Base-by-base conservation (phyloP, 495 filamentous ascomycete genomes). In the Neurospora terricola region DNA sequence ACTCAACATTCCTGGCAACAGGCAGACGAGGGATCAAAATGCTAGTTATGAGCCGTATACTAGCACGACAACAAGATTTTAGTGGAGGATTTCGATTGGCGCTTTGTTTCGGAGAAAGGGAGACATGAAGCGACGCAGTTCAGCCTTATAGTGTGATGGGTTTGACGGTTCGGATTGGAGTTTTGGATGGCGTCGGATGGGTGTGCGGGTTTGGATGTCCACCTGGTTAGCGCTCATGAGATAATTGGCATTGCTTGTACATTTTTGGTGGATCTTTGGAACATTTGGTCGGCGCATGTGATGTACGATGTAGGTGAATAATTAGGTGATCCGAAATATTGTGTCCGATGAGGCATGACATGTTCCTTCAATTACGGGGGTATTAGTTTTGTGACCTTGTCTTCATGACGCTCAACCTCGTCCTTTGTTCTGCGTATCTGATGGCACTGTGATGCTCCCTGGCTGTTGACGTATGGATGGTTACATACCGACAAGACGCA, bases 21-120 rank as follows among this genome's bases (percentile, higher is more conserved):
- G 69, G 42, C 36, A 69, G 39, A 72, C 72, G 16, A 70, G 62
- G 45, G 76, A 78, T 71, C 27, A 73, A 69, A 75, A 74, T 30
- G 72, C 76, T 48, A 76, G 72, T 14, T 73, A 78, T 69, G 71
- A 71, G 69, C 72, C 71, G 62, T 78, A 73, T 69, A 76, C 71
- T 37, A 45, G 30, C 16, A 39, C 73, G 6, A 39, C 27, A 27
- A 18, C 54, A 4, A 30, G 27, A 36, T 1, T 34, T 0, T 66
- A 9, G 18, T 4, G 14, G 27, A 18, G 3, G 12, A 36, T 66
- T 36, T 34, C 14, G 5, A 2, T 1, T 66, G 27, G 12, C 54
- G 1, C 9, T 66, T 18, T 3, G 6, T 16, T 14, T 3, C 21
- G 2, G 23, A 54, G 23, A 18, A 16, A 16, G 30, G 4, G 27